Evolutionary conservation across 2,329 filamentous ascomycete species (phyloP), one percentile per base, ranked within the genome.

Genomic region (Fusarium sp.): DNA sequence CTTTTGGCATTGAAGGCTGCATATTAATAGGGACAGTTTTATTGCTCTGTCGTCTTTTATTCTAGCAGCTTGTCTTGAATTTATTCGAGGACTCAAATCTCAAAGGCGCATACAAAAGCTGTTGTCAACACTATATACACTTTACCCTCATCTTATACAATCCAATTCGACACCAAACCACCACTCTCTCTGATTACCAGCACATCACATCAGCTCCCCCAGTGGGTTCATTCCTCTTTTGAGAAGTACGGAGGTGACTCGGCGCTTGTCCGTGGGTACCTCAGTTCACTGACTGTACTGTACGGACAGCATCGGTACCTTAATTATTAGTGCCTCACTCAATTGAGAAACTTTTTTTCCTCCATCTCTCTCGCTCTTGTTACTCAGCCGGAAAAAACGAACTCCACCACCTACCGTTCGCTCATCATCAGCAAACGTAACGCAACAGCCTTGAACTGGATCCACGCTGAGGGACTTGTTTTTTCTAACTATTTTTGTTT

Each of bases 311-410:
- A 36, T 31, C 37, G 42, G 41, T 42, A 31, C 60, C 44, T 61
- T 44, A 58, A 46, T 46, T 53, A 58, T 65, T 65, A 69, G 62
- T 70, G 67, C 62, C 67, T 70, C 67, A 51, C 67, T 70, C 63
- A 57, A 44, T 60, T 52, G 54, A 65, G 60, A 56, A 34, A 38
- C 42, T 46, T 67, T 51, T 57, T 62, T 67, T 38, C 26, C 61
- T 49, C 61, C 51, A 23, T 23, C 60, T 57, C 58, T 66, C 16
- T 45, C 47, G 46, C 26, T 53, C 38, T 23, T 40, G 59, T 73
- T 73, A 72, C 71, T 72, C 67, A 71, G 69, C 71, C 30, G 46
- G n/a, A 56, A 70, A 73, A 73, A 73, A 60, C 28, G 40, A 65
- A 65, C 62, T 65, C 62, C 62, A 65, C 62, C 36, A 65, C 23